Percentiles rank a stretch among this genome's conserved stretches.
phyloP scores from a whole-genome alignment of 768 basidiomycete genomes.

The Fistulinella prunicolor region DNA sequence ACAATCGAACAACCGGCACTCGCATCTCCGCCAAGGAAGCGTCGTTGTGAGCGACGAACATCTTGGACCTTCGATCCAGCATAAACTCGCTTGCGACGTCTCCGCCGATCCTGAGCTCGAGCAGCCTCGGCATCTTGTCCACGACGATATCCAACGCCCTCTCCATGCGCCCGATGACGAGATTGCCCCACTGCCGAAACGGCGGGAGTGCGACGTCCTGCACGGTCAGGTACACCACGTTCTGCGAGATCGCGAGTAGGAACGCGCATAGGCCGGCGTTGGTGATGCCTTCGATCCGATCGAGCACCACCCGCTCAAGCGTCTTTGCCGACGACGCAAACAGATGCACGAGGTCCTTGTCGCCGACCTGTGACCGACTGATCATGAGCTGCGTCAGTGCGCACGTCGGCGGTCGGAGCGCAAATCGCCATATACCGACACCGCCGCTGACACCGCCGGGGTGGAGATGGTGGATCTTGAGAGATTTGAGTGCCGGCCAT shows the following conservation, averaged over 20 bases:
- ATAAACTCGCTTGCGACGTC: slow-evolving; percentile 26
- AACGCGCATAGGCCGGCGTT: slow-evolving; percentile 17
- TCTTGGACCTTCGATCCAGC: slow-evolving; percentile 20
- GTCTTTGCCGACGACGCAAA: slow-evolving; percentile 8
- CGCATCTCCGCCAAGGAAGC: background rate
- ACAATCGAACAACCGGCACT: slow-evolving; percentile 16
- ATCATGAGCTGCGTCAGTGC: slow-evolving; percentile 19
- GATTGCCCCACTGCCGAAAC: slow-evolving; percentile 13
- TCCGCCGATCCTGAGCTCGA: slow-evolving; percentile 17
- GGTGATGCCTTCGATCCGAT: slow-evolving; percentile 18
- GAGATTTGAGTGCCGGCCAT: slow-evolving; percentile 15
- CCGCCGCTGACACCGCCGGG: background rate
- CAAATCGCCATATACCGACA: slow-evolving; percentile 11
- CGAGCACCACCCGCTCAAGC: slow-evolving; percentile 20
- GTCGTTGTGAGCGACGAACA: slow-evolving; percentile 7
- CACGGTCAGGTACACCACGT: slow-evolving; percentile 11
- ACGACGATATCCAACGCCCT: slow-evolving; percentile 17
- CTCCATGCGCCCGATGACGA: slow-evolving; percentile 17
- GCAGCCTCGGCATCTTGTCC: slow-evolving; percentile 18
- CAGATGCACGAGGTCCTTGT: slow-evolving; percentile 18
- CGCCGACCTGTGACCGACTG: slow-evolving; percentile 12
- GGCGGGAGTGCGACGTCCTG: slow-evolving; percentile 22
- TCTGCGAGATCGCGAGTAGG: slow-evolving; percentile 10
- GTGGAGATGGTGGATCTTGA: slow-evolving; percentile 18
- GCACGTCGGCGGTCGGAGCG: slow-evolving; percentile 15